Evolutionary conservation across 2,329 filamentous ascomycete genomes (phyloP), one percentile per base, ranked within the genome.

Genomic region (Paraconiothyrium brasiliense): DNA sequence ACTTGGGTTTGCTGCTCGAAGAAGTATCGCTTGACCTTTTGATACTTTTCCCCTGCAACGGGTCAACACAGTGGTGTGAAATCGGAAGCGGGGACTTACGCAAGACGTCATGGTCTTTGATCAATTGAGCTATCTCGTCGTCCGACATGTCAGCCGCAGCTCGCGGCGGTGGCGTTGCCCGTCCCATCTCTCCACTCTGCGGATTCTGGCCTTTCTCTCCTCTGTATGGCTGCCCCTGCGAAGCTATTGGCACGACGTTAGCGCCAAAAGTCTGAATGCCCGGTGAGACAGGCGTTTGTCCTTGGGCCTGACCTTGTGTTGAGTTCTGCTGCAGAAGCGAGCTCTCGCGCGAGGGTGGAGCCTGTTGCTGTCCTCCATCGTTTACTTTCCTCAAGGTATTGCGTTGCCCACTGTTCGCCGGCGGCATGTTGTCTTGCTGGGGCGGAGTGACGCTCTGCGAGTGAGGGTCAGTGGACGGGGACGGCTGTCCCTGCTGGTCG

Each of bases 11-110:
- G 91, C 71, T 97, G 90, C 67, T 98, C 95, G 78, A 98, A 98
- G 77, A 97, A 99, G 71, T 97, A 92, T 59, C 93, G 90, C 83
- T 99, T 99, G 60, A 99, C 94, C 76, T 97, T 97, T 78, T 96
- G 96, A 78, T 99, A 99, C 82, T 99, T 99, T 68, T 88, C 89
- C 74, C 95, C 94, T 97, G 56, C 61, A 62, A 49, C 34, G 41
- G 35, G 56, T 66, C 52, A 61, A 60, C 39, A 47, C 60, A 6
- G 27, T 30, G 35, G 16, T 14, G 54, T 39, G 8, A 3, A 2
- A 6, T 4, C 9, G 41, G 16, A 10, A 8, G 10, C 41, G 35
- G 9, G 32, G 24, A 67, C 81, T 78, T 74, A 84, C 83, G 81
- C 62, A 84, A 70, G 60, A 84, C 80, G 52, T 84, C 83, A 65